These are phyloP conservation scores for Chlorella sorokiniana DNA, from an alignment of 139 green algal genomes.

Conservation along the genomic window DNA sequence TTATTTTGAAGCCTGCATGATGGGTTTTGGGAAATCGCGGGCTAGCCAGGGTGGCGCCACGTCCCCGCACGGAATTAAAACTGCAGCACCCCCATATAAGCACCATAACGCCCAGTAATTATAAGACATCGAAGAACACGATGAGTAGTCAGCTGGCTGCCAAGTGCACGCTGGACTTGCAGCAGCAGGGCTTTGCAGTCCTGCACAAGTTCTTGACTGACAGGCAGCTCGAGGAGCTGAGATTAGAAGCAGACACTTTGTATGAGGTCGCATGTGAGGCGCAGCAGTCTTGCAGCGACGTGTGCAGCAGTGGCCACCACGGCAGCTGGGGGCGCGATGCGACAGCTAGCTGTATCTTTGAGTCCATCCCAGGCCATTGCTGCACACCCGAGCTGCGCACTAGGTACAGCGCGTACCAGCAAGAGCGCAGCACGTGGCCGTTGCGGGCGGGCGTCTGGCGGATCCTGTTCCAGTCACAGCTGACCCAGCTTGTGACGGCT, in stretches of 20 bases:
- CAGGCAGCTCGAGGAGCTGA: neutral
- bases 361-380: conserved; percentile 9
- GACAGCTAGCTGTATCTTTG: conserved; percentile 13
- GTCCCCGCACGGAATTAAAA: too few species aligned
- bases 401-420: neutral
- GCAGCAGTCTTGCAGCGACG: neutral
- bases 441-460: neutral
- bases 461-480: conserved; percentile 18
- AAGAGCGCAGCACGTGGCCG: neutral
- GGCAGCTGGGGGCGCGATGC: conserved; percentile 5
- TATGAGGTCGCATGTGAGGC: conserved; percentile 23
- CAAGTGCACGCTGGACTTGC: neutral
- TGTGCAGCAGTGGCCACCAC: neutral
- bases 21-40: too few species aligned
- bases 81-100: too few species aligned
- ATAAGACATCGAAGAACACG: neutral
- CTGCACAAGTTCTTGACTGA: neutral
- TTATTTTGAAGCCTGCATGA: too few species aligned
- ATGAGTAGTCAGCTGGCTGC: neutral
- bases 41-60: too few species aligned
- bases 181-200: neutral
- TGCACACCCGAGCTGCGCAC: neutral
- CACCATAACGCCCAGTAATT: too few species aligned
- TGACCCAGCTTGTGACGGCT: conserved; percentile 2
- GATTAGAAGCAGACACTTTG: conserved; percentile 14